Evolutionary conservation across 176 grass and related monocot species (phyloP).

Genomic region (Neostapfia colusana): DNA sequence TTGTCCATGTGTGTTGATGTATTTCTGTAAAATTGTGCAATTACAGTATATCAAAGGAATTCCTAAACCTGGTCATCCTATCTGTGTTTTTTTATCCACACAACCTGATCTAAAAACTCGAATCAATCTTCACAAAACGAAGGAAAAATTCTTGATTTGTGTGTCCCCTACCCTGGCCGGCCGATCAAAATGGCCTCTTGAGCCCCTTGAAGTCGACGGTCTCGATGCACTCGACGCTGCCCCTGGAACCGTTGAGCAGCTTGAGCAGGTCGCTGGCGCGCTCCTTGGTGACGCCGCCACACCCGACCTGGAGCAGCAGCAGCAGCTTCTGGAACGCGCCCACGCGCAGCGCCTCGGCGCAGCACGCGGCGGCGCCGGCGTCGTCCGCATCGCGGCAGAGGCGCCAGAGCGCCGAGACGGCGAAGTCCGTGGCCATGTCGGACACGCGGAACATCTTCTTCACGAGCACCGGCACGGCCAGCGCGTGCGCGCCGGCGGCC

Average conservation of each 20-base stretch:
- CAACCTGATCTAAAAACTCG: constrained; percentile 17
- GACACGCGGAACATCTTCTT: constrained; percentile 93
- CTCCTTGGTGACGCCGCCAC: constrained; percentile 75
- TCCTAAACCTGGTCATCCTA: constrained; percentile 16
- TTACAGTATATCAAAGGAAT: constrained; percentile 33
- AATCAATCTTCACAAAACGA: constrained; percentile 26
- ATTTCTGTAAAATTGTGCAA: constrained; percentile 22
- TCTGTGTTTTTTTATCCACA: constrained; percentile 49
- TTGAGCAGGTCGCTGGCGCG: constrained; percentile 81
- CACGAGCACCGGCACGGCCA: constrained; percentile 69
- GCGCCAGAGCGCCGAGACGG: constrained; percentile 86
- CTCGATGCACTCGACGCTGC: constrained; percentile 75
- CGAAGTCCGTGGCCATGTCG: constrained; percentile 90
- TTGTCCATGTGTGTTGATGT: constrained; percentile 1
- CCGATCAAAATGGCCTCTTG: constrained; percentile 63
- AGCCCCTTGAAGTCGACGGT: constrained; percentile 78
- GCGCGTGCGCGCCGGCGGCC: constrained; percentile 46
- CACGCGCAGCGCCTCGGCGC: constrained; percentile 61
- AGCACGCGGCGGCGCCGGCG: constrained; percentile 36
- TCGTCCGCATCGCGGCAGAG: constrained; percentile 51
- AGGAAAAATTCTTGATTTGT: not conserved
- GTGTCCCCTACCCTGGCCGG: not conserved
- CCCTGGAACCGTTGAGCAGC: constrained; percentile 55
- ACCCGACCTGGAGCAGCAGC: constrained; percentile 86
- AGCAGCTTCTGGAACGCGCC: constrained; percentile 93